Percentiles rank a stretch among this genome's conserved stretches.
Evolutionary conservation across 2,329 filamentous ascomycete species (phyloP).

Genomic region (Tolypocladium pustulatum): DNA sequence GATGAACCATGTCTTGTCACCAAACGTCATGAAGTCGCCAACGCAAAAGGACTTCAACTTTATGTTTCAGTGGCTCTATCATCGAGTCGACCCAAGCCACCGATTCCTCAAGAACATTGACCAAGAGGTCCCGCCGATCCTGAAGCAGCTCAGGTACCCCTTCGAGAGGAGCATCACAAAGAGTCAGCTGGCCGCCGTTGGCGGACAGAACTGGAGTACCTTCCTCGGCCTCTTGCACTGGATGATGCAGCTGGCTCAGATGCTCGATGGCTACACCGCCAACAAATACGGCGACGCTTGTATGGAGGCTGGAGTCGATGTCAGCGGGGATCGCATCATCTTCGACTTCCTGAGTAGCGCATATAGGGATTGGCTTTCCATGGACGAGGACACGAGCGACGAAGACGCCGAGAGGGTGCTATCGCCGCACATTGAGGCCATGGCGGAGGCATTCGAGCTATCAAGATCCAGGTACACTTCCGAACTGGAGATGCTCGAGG

Average conservation of each 20-base stretch:
- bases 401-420: slow-evolving; percentile 73
- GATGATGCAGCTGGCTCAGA: slow-evolving; percentile 97
- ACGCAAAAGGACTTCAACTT: slow-evolving; percentile 97
- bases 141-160: slow-evolving; percentile 90
- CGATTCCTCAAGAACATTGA: slow-evolving; percentile 92
- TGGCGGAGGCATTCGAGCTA: slow-evolving; percentile 79
- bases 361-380: slow-evolving; percentile 87
- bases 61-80: slow-evolving; percentile 98
- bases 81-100: slow-evolving; percentile 88
- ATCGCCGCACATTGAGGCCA: slow-evolving; percentile 72
- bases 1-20: slow-evolving; percentile 87
- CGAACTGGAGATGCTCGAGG: slow-evolving; percentile 77
- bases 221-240: slow-evolving; percentile 92
- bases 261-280: slow-evolving; percentile 73
- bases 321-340: slow-evolving; percentile 83
- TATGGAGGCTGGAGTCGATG: slow-evolving; percentile 76
- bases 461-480: slow-evolving; percentile 77
- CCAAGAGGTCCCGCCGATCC: slow-evolving; percentile 81
- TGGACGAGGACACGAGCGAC: slow-evolving; percentile 79
- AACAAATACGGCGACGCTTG: slow-evolving; percentile 87
- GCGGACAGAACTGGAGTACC: slow-evolving; percentile 92
- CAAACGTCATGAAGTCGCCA: slow-evolving; percentile 84
- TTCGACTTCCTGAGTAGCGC: slow-evolving; percentile 85
- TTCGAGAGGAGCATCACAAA: slow-evolving; percentile 95
- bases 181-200: slow-evolving; percentile 87